A percentile compares a stretch with the other conserved stretches of the same genome.
phyloP scores from a whole-genome alignment of 345 rosid species.

The Nephelium lappaceum region DNA sequence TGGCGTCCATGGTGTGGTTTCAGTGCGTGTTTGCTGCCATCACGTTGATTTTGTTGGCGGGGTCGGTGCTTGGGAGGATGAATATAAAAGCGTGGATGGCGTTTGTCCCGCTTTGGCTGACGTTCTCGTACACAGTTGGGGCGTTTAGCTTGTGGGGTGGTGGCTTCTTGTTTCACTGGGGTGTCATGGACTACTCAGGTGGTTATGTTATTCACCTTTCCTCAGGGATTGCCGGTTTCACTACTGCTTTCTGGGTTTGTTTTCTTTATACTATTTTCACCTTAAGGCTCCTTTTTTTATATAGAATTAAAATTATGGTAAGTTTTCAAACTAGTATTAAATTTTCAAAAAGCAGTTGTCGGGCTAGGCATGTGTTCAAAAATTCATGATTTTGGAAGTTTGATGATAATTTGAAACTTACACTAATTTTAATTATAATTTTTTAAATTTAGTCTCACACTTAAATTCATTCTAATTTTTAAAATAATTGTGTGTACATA shows the following conservation, averaged over 20 bases:
- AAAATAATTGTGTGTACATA: no score
- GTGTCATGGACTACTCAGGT: slow-evolving; percentile 56
- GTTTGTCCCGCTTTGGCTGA: slow-evolving; percentile 54
- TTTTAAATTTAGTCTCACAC: no score
- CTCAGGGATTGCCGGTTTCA: slow-evolving; percentile 49
- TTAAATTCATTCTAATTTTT: no score
- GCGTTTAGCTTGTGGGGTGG: slow-evolving; percentile 62
- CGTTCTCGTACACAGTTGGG: slow-evolving; percentile 46
- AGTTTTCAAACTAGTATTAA: no score
- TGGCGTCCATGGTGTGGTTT: slow-evolving; percentile 57
- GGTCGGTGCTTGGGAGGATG: slow-evolving; percentile 55
- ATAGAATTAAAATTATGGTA: neutral
- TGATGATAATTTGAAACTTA: no score
- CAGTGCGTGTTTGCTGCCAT: slow-evolving; percentile 53
- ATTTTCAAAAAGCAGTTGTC: no score
- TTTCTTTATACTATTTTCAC: neutral
- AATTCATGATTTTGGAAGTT: no score
- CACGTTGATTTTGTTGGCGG: slow-evolving; percentile 38
- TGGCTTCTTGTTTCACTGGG: slow-evolving; percentile 59
- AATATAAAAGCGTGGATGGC: slow-evolving; percentile 56
- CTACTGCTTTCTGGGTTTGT: slow-evolving; percentile 49
- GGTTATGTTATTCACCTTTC: slow-evolving; percentile 58
- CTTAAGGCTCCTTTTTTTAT: neutral
- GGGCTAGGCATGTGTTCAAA: no score
- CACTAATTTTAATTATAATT: no score